phyloP scores from a whole-genome alignment of 768 basidiomycete species.

The Lyophyllum atratum region DNA sequence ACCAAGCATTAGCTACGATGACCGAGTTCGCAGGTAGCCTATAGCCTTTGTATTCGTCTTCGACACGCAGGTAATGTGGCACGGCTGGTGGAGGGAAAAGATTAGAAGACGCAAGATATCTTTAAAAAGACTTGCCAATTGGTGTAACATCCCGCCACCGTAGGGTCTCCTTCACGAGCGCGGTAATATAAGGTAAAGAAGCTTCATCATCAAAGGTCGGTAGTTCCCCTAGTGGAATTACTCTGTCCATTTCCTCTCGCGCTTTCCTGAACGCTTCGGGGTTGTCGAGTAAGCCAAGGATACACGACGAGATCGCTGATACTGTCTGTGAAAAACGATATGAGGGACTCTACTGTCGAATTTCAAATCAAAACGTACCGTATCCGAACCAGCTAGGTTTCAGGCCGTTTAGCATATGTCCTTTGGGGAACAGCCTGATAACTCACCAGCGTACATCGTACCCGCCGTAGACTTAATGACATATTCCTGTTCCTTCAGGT shows the following conservation, averaged over 20 bases:
- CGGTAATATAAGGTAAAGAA: slow-evolving; percentile 33
- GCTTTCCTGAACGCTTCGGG: slow-evolving; percentile 28
- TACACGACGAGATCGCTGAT: slow-evolving; percentile 20
- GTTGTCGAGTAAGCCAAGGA: slow-evolving; percentile 32
- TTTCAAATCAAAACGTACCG: slow-evolving; percentile 17
- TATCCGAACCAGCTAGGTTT: slow-evolving; percentile 28
- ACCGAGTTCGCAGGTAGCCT: slow-evolving; percentile 33
- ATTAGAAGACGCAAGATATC: not conserved
- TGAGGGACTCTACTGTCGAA: not conserved
- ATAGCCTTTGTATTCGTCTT: slow-evolving; percentile 37
- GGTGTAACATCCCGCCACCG: slow-evolving; percentile 27
- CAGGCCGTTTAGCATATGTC: not conserved
- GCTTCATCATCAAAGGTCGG: slow-evolving; percentile 30
- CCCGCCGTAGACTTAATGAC: slow-evolving; percentile 24
- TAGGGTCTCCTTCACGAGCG: slow-evolving; percentile 32
- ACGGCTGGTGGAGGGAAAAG: slow-evolving; percentile 21
- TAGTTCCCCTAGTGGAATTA: slow-evolving; percentile 27
- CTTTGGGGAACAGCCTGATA: not conserved
- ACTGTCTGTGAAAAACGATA: slow-evolving; percentile 19
- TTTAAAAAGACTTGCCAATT: slow-evolving; percentile 17
- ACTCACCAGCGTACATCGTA: slow-evolving; percentile 26
- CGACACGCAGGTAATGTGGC: slow-evolving; percentile 28
- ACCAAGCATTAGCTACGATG: slow-evolving; percentile 34
- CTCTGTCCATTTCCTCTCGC: slow-evolving; percentile 32
- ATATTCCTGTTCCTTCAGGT: slow-evolving; percentile 19